A percentile compares a stretch with the other conserved stretches of the same genome.
Evolutionary conservation across 495 filamentous ascomycete genomes (phyloP).

Genomic region (Penicillium mononematosum): DNA sequence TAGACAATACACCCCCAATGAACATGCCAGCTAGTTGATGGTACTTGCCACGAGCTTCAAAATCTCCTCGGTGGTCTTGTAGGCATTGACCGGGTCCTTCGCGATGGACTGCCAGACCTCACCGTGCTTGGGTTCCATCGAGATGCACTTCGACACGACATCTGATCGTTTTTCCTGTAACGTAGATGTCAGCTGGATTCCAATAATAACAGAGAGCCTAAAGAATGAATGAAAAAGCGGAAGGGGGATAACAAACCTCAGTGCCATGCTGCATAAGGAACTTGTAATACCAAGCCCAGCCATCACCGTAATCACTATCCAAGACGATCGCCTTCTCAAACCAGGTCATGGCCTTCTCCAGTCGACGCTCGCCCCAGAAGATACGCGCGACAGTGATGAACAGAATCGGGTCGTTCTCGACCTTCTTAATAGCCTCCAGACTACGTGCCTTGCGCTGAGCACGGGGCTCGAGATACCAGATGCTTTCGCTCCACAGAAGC

Average conservation of each 20-base stretch:
- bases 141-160: conserved; percentile 69
- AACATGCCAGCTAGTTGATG: conserved; percentile 20
- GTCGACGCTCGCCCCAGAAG: conserved; percentile 74
- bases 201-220: background rate
- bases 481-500: conserved; percentile 86
- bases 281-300: conserved; percentile 98
- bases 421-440: conserved; percentile 93
- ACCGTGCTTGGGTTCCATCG: conserved; percentile 83
- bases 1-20: background rate
- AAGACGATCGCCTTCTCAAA: conserved; percentile 91
- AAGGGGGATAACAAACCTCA: conserved; percentile 42
- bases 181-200: conserved; percentile 11
- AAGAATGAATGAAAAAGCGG: background rate
- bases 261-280: conserved; percentile 89
- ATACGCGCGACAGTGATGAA: conserved; percentile 76
- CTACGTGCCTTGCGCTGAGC: conserved; percentile 88
- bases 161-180: conserved; percentile 77
- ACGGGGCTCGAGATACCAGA: conserved; percentile 88
- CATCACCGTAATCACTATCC: conserved; percentile 84
- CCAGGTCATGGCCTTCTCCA: conserved; percentile 93
- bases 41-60: conserved; percentile 66
- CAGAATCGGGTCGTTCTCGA: conserved; percentile 84
- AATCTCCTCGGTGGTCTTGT: conserved; percentile 72
- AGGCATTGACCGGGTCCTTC: conserved; percentile 80
- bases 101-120: conserved; percentile 86